Conservation (phyloP, 1,139 yeast species). For the Magnusiomyces sp. region DNA sequence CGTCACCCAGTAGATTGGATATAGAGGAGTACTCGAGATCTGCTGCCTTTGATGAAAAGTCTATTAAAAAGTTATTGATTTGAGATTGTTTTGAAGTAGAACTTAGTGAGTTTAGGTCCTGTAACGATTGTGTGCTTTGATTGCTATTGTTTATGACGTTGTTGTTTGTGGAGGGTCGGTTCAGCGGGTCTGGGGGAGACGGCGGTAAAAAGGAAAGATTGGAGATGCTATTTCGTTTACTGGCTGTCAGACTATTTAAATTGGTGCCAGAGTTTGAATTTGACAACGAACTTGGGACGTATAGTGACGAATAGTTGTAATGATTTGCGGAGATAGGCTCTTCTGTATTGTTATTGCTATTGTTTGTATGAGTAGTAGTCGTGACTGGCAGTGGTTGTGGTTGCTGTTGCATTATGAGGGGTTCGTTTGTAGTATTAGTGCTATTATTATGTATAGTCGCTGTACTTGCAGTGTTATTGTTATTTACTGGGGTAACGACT, state of each 20-base stretch:
- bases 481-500: not conserved
- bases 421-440: too few relatives aligned
- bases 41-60: constrained; percentile 14
- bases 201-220: not conserved
- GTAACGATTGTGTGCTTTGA: too few relatives aligned
- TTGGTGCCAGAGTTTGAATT: not conserved
- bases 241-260: not conserved
- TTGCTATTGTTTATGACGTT: not conserved
- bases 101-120: too few relatives aligned
- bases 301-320: not conserved
- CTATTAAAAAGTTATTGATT: not conserved
- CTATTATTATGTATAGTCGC: not conserved
- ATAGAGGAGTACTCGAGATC: constrained; percentile 14
- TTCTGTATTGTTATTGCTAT: not conserved
- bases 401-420: not conserved
- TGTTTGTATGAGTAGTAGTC: not conserved
- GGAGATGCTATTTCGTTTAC: not conserved
- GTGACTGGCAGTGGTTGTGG: not conserved
- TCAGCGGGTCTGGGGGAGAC: constrained; percentile 1
- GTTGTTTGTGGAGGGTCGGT: not conserved
- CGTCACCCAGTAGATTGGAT: constrained; percentile 9
- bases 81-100: too few relatives aligned
- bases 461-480: not conserved
- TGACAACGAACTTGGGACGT: not conserved
- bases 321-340: too few relatives aligned